Percentiles rank a stretch among this genome's conserved stretches.
These are phyloP conservation scores for Mrakia gelida DNA, from an alignment of 768 basidiomycete genomes.

Conservation along the genomic window DNA sequence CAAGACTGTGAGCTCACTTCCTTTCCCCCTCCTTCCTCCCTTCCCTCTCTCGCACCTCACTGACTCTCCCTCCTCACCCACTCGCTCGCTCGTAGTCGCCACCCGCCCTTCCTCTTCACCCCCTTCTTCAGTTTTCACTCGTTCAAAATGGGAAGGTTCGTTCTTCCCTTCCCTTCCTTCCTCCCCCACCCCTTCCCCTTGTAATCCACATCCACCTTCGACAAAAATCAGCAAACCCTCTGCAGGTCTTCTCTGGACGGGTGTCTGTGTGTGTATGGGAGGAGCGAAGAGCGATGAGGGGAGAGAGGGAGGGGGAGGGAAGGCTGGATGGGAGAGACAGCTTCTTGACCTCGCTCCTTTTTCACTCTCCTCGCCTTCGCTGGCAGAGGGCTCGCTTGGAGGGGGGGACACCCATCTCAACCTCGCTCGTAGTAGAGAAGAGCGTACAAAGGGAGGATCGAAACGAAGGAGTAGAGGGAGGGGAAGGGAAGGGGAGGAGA, in stretches of 20 bases:
- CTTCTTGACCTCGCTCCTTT: background rate
- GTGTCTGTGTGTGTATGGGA: background rate
- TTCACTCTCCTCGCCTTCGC: background rate
- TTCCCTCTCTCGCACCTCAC: no score
- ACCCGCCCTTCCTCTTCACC: background rate
- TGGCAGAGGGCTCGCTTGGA: no score
- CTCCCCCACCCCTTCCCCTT: no score
- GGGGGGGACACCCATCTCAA: no score
- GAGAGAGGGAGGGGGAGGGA: background rate
- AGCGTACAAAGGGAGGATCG: no score
- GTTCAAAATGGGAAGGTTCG: constrained; percentile 5
- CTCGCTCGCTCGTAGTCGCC: background rate
- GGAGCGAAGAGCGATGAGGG: background rate
- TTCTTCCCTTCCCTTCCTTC: background rate
- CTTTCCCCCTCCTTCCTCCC: background rate
- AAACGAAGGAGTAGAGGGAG: no score
- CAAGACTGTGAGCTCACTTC: background rate
- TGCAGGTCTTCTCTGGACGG: no score
- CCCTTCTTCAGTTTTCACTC: background rate
- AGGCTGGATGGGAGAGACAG: background rate
- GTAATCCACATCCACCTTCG: no score
- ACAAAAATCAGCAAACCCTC: background rate
- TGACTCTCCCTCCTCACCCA: background rate
- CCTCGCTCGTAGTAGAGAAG: background rate
- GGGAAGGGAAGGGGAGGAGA: no score